Evolutionary conservation across 2,329 filamentous ascomycete species (phyloP).

Genomic region (Volutella citrinella): DNA sequence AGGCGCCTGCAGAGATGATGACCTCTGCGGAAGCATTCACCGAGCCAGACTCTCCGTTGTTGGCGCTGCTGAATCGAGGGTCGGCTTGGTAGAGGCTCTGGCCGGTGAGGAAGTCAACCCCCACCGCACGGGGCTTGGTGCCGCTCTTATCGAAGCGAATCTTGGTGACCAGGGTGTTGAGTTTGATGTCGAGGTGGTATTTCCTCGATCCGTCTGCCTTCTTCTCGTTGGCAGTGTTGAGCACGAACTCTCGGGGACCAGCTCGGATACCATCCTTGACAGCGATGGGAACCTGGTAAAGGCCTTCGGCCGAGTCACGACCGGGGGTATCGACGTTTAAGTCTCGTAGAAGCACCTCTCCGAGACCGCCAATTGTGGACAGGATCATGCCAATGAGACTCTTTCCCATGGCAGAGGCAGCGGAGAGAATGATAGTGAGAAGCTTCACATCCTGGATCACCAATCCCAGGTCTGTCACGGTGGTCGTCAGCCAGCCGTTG

Average conservation of each 20-base stretch:
- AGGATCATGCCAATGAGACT: slow-evolving; percentile 14
- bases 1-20: slow-evolving; percentile 46
- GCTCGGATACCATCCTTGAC: slow-evolving; percentile 50
- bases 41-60: slow-evolving; percentile 4
- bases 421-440: slow-evolving; percentile 23
- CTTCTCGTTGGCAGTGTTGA: slow-evolving; percentile 27
- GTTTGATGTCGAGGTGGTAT: slow-evolving; percentile 27
- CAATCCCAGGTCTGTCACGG: slow-evolving; percentile 16
- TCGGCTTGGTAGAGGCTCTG: slow-evolving; percentile 21
- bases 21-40: slow-evolving; percentile 31
- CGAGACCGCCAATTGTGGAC: slow-evolving; percentile 21
- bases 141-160: slow-evolving; percentile 33
- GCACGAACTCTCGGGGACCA: slow-evolving; percentile 54
- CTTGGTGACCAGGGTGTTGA: slow-evolving; percentile 28
- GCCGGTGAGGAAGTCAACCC: slow-evolving; percentile 31
- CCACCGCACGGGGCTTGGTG: slow-evolving; percentile 28
- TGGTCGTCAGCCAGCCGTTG: slow-evolving; percentile 33
- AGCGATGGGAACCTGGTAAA: slow-evolving; percentile 58
- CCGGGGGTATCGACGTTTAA: slow-evolving; percentile 26
- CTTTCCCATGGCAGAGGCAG: slow-evolving; percentile 25
- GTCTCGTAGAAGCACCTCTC: slow-evolving; percentile 23
- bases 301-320: slow-evolving; percentile 15
- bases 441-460: slow-evolving; percentile 29
- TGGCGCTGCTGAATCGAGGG: slow-evolving; percentile 16
- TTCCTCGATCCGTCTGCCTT: slow-evolving; percentile 23